A percentile compares a stretch with the other conserved stretches of the same genome.
Evolutionary conservation across 73 alveolate genomes (phyloP).

Genomic region (Paramecium primaurelia): DNA sequence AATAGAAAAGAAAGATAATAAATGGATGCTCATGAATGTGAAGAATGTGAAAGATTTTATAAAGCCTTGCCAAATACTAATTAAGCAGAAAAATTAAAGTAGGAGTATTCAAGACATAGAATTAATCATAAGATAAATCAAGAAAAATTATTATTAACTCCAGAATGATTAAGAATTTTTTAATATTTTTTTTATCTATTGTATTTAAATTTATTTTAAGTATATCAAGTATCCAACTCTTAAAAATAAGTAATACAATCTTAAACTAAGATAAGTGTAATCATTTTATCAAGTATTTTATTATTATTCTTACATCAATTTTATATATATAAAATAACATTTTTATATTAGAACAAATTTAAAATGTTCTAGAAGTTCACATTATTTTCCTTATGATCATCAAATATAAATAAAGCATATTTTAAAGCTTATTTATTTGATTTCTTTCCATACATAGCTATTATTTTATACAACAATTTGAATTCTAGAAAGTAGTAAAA

Average conservation of each 20-base stretch:
- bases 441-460: not conserved
- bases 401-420: not conserved
- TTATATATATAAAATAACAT: too few relatives aligned
- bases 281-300: too few relatives aligned
- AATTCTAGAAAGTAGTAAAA: not conserved
- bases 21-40: constrained; percentile 6
- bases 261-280: too few relatives aligned
- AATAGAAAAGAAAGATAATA: constrained; percentile 4
- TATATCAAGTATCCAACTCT: not conserved
- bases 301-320: not conserved
- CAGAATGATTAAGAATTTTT: not conserved
- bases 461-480: not conserved
- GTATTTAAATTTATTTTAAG: not conserved
- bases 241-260: not conserved
- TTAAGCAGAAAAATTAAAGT: not conserved
- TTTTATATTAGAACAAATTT: not conserved
- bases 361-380: not conserved
- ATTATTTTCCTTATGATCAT: not conserved
- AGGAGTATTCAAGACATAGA: not conserved
- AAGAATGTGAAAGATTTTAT: constrained; percentile 23
- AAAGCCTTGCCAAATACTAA: not conserved
- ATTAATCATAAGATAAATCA: not conserved
- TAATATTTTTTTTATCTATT: not conserved
- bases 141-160: constrained; percentile 23
- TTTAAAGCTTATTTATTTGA: not conserved